phyloP scores from a whole-genome alignment of 2,329 filamentous ascomycete species.

The Pleoardoris graminearum region DNA sequence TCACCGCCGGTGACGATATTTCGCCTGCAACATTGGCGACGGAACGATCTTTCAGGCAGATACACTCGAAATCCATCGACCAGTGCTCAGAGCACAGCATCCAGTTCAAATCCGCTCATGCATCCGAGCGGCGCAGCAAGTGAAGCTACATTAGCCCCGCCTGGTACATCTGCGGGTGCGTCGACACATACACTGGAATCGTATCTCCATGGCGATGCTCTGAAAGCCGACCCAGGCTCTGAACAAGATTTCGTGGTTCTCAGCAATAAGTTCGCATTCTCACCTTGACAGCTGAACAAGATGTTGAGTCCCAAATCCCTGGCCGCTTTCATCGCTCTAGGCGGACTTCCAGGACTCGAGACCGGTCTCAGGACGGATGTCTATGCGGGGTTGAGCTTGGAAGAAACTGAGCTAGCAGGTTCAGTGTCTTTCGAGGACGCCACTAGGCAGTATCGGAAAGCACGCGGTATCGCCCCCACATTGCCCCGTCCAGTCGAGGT shows the following conservation, averaged over 20 bases:
- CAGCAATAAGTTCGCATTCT: slow-evolving; percentile 57
- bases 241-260: slow-evolving; percentile 30
- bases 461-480: slow-evolving; percentile 15
- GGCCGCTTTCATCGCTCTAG: slow-evolving; percentile 55
- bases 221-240: slow-evolving; percentile 25
- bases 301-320: slow-evolving; percentile 54
- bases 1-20: slow-evolving; percentile 19
- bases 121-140: slow-evolving; percentile 25
- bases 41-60: slow-evolving; percentile 19
- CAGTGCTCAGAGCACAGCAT: slow-evolving; percentile 20
- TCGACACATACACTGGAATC: slow-evolving; percentile 29
- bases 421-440: slow-evolving; percentile 54
- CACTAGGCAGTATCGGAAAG: slow-evolving; percentile 39
- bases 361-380: slow-evolving; percentile 55
- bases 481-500: slow-evolving; percentile 18
- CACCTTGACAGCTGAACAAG: slow-evolving; percentile 56
- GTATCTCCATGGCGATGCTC: slow-evolving; percentile 26
- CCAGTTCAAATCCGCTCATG: slow-evolving; percentile 14
- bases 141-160: slow-evolving; percentile 28
- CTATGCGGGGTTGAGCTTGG: slow-evolving; percentile 52
- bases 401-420: slow-evolving; percentile 52
- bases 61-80: slow-evolving; percentile 22
- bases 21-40: slow-evolving; percentile 29
- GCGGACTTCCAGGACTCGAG: slow-evolving; percentile 55
- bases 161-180: slow-evolving; percentile 21